Conservation (phyloP, 2,329 filamentous ascomycete species). For the Cryphonectria carpinicola region DNA sequence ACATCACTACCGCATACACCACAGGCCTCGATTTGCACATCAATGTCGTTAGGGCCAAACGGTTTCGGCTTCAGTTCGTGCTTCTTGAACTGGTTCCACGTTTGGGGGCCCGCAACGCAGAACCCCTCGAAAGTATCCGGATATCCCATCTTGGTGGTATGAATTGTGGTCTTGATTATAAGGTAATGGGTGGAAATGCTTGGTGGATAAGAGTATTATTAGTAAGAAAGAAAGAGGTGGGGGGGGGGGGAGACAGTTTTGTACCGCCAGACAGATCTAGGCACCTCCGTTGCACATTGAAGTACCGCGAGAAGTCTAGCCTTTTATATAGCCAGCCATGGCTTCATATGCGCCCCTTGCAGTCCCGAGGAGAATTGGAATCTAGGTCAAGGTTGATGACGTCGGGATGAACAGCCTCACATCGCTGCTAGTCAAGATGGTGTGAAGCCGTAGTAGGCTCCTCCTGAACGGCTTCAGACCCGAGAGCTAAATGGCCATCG, state of each 20-base stretch:
- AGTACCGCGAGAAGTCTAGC: background rate
- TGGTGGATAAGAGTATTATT: no score
- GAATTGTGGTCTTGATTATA: background rate
- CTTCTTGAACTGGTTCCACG: constrained; percentile 47
- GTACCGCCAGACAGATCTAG: background rate
- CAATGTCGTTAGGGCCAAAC: constrained; percentile 71
- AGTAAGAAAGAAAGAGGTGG: background rate
- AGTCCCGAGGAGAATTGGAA: background rate
- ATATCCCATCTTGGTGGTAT: constrained; percentile 44
- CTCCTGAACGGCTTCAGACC: background rate
- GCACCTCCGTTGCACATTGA: background rate
- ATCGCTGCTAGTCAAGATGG: background rate
- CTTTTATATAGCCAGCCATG: constrained; percentile 5
- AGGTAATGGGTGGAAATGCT: no score
- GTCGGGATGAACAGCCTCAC: background rate
- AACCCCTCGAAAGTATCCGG: constrained; percentile 50
- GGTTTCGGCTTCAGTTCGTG: constrained; percentile 58
- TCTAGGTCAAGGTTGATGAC: background rate
- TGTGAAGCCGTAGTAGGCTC: background rate
- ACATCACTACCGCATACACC: constrained; percentile 65
- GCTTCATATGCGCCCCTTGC: background rate
- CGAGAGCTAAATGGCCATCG: background rate
- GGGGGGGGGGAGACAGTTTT: background rate
- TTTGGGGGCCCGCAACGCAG: constrained; percentile 46
- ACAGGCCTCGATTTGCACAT: constrained; percentile 72